Percentiles rank a stretch among this genome's conserved stretches.
Conservation (phyloP, 2,329 filamentous ascomycete species). For the Cercospora berteroae region DNA sequence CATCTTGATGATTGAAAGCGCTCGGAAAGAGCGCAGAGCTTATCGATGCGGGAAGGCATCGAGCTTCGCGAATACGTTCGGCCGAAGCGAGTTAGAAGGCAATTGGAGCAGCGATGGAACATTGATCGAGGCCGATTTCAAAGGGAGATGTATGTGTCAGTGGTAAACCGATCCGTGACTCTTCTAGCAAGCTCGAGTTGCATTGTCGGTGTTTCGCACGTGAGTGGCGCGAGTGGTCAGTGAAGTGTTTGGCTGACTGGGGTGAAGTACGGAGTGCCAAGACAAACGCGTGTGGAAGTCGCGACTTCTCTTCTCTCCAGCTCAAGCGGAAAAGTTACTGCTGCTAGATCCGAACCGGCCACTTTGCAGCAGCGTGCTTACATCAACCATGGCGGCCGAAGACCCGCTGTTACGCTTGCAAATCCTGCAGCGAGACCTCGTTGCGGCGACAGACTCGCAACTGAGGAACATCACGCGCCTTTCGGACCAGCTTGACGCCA, state of each 20-base stretch:
- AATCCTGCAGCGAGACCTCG: constrained; percentile 80
- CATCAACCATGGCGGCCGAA: constrained; percentile 44
- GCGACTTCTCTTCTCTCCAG: neutral
- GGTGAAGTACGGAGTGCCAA: neutral
- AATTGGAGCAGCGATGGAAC: neutral
- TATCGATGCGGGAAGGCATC: constrained; percentile 10
- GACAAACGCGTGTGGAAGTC: neutral
- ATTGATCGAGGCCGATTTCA: neutral
- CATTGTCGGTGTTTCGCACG: neutral
- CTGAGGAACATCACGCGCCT: constrained; percentile 69
- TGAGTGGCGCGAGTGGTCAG: neutral
- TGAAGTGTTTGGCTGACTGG: neutral
- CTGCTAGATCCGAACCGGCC: neutral
- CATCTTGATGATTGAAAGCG: constrained; percentile 4
- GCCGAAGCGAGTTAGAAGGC: neutral
- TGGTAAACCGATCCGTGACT: neutral
- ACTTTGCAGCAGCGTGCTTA: neutral
- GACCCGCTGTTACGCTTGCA: constrained; percentile 73
- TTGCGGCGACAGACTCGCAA: constrained; percentile 69
- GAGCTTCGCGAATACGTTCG: neutral
- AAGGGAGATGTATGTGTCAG: neutral
- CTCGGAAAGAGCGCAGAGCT: neutral
- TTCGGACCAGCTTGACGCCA: constrained; percentile 62
- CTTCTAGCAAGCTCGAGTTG: neutral
- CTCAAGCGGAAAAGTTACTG: neutral